phyloP scores from a whole-genome alignment of 305 asterid species.

The Fraxinus greggii region DNA sequence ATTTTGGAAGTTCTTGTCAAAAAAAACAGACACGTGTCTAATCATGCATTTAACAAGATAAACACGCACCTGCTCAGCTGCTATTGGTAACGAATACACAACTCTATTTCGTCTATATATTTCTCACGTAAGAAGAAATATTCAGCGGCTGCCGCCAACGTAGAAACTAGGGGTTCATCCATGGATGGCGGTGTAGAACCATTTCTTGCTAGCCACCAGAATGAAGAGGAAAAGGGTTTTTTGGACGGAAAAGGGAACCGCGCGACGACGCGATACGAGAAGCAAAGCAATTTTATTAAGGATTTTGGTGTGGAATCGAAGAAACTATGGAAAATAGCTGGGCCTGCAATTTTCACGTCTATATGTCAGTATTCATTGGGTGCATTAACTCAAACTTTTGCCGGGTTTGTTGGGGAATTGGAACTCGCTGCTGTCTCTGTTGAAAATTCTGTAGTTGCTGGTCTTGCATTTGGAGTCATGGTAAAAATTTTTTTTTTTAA shows the following conservation, averaged over 20 bases:
- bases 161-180: background rate
- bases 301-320: constrained; percentile 55
- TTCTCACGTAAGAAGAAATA: background rate
- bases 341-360: constrained; percentile 66
- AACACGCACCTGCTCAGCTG: background rate
- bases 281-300: constrained; percentile 22
- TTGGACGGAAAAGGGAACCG: background rate
- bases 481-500: constrained; percentile 34
- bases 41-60: background rate
- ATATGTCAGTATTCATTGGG: constrained; percentile 71
- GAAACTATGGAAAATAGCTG: constrained; percentile 63
- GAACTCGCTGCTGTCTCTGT: constrained; percentile 83
- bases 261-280: background rate
- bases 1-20: background rate
- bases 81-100: background rate
- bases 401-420: constrained; percentile 64
- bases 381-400: constrained; percentile 63
- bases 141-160: background rate
- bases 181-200: constrained; percentile 23
- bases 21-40: background rate
- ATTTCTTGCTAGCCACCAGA: constrained; percentile 13
- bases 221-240: constrained; percentile 1
- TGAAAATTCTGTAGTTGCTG: constrained; percentile 75
- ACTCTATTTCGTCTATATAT: background rate
- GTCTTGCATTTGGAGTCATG: constrained; percentile 71